A percentile compares a stretch with the other conserved stretches of the same genome.
Evolutionary conservation across 768 basidiomycete species (phyloP).

Genomic region (Mycena capillaripes): DNA sequence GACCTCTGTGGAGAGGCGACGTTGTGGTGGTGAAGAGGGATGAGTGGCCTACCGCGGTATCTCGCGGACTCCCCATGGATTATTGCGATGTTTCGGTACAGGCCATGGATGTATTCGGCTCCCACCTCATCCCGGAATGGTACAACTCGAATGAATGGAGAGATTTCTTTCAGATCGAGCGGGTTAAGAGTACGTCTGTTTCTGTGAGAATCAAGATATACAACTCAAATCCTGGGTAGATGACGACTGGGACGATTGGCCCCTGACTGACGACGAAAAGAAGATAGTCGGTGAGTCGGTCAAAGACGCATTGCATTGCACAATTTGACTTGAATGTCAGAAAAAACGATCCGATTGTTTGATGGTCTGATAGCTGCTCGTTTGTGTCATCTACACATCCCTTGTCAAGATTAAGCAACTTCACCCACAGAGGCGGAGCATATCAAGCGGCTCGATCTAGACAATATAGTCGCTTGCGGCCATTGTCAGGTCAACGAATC

Average conservation of each 20-base stretch:
- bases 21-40: constrained; percentile 17
- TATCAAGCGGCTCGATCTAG: constrained; percentile 5
- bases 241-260: too few species aligned
- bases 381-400: too few species aligned
- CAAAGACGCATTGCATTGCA: too few species aligned
- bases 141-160: constrained; percentile 18
- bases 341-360: too few species aligned
- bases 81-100: constrained; percentile 5
- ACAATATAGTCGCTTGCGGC: constrained; percentile 17
- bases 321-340: too few species aligned
- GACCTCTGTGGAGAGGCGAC: constrained; percentile 21
- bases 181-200: too few species aligned
- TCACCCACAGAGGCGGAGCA: constrained; percentile 7
- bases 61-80: constrained; percentile 12
- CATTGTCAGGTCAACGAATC: constrained; percentile 15
- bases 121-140: not conserved
- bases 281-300: constrained; percentile 2
- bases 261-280: too few species aligned
- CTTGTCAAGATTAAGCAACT: too few species aligned
- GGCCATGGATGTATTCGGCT: not conserved
- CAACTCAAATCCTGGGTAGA: too few species aligned
- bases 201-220: too few species aligned
- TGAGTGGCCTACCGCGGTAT: constrained; percentile 6
- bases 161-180: not conserved
- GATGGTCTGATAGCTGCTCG: too few species aligned